Conservation (phyloP, 768 basidiomycete species). For the Zangia roseola region DNA sequence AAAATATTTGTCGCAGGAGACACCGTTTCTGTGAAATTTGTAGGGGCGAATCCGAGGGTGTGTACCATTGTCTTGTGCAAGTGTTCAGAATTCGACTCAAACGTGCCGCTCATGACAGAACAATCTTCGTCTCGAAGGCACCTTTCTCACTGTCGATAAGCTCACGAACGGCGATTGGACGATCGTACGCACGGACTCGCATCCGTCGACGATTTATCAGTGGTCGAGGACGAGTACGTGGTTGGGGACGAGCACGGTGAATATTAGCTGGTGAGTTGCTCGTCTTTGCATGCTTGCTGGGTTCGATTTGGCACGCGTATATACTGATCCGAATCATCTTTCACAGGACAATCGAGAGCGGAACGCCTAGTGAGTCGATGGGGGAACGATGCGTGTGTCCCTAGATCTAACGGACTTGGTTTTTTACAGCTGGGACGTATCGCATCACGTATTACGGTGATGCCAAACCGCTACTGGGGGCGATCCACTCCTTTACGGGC, state of each 20-base stretch:
- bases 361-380: constrained; percentile 36
- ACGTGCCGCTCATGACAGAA: constrained; percentile 45
- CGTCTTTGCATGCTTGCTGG: no score
- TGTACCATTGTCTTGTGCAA: constrained; percentile 17
- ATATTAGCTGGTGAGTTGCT: constrained; percentile 55
- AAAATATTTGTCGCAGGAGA: constrained; percentile 54
- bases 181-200: constrained; percentile 68
- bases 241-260: constrained; percentile 61
- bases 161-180: constrained; percentile 50
- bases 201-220: constrained; percentile 68
- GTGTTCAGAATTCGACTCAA: not conserved
- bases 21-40: constrained; percentile 61
- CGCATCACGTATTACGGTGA: constrained; percentile 73
- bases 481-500: constrained; percentile 61
- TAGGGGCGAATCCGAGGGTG: constrained; percentile 78
- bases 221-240: constrained; percentile 62
- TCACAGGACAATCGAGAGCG: constrained; percentile 59
- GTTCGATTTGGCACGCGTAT: constrained; percentile 8
- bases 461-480: constrained; percentile 65
- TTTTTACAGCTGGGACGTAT: constrained; percentile 59
- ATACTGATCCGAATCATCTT: not conserved
- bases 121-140: constrained; percentile 70
- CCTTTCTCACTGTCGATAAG: constrained; percentile 68
- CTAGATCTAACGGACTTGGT: not conserved
- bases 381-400: not conserved